Conservation (phyloP, 1,139 yeast genomes). For the Debaryomycetaceae sp. region DNA sequence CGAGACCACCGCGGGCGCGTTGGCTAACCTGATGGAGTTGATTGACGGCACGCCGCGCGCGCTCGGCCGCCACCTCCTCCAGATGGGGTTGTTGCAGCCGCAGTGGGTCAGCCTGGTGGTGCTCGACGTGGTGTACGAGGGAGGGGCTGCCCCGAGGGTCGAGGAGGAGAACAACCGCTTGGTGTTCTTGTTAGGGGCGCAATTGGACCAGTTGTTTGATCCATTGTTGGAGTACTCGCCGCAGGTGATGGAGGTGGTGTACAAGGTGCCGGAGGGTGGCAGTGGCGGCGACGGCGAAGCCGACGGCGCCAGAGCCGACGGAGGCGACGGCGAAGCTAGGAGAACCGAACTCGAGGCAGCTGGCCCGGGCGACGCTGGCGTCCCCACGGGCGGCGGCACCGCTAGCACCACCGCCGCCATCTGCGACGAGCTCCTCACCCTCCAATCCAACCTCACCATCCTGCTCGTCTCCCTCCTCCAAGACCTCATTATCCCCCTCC, state of each 20-base stretch:
- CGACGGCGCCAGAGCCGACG: constrained; percentile 23
- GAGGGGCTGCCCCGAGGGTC: constrained; percentile 23
- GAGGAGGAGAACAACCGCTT: constrained; percentile 70
- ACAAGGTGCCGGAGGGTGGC: constrained; percentile 52
- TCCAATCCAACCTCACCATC: constrained; percentile 73
- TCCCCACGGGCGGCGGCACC: constrained; percentile 10
- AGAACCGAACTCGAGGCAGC: too few relatives aligned
- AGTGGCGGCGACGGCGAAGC: constrained; percentile 10
- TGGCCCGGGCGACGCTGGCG: too few relatives aligned
- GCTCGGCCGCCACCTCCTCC: constrained; percentile 48
- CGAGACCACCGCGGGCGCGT: constrained; percentile 74
- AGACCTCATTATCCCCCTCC: constrained; percentile 71
- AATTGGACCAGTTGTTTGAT: constrained; percentile 82
- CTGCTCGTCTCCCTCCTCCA: constrained; percentile 71
- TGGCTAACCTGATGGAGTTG: constrained; percentile 59
- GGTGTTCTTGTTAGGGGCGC: constrained; percentile 75
- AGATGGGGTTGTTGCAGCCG: constrained; percentile 57
- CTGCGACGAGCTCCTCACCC: constrained; percentile 59
- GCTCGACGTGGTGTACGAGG: constrained; percentile 73
- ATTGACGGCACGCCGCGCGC: constrained; percentile 50
- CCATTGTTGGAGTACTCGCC: constrained; percentile 91
- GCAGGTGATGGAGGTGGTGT: constrained; percentile 69
- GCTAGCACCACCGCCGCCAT: constrained; percentile 31
- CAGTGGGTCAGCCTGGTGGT: constrained; percentile 52
- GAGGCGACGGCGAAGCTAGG: too few relatives aligned